A percentile compares a stretch with the other conserved stretches of the same genome.
phyloP scores from a whole-genome alignment of 2,329 filamentous ascomycete species.

The Xylariaceae sp. region DNA sequence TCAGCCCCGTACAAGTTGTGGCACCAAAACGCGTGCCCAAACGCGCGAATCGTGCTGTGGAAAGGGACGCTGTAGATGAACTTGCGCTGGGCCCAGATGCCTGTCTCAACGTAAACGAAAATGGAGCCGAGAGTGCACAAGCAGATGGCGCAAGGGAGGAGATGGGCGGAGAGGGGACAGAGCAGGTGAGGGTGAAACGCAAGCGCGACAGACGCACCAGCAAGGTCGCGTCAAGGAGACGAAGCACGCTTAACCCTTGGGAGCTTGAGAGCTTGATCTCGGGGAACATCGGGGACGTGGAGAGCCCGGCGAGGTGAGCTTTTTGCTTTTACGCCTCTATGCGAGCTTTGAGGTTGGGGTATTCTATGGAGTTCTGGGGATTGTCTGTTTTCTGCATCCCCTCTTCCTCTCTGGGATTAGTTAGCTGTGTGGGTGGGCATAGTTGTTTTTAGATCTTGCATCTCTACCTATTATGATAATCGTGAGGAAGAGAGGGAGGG shows the following conservation, averaged over 20 bases:
- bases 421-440: neutral
- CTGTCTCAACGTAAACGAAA: too few species aligned
- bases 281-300: slow-evolving; percentile 48
- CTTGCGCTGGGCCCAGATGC: too few species aligned
- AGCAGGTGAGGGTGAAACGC: slow-evolving; percentile 19
- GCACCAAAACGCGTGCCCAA: too few species aligned
- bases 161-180: neutral
- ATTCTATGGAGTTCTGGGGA: too few species aligned
- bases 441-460: too few species aligned
- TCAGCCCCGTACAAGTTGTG: too few species aligned
- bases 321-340: neutral
- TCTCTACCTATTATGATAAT: too few species aligned
- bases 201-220: slow-evolving; percentile 54
- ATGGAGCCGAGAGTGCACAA: neutral
- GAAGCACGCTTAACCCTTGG: slow-evolving; percentile 77
- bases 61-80: slow-evolving; percentile 10
- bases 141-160: neutral
- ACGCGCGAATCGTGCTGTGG: too few species aligned
- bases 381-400: too few species aligned
- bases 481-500: too few species aligned
- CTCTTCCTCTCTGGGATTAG: too few species aligned
- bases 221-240: slow-evolving; percentile 65
- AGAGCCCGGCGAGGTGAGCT: slow-evolving; percentile 25
- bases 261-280: slow-evolving; percentile 73
- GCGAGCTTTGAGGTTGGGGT: neutral